Evolutionary conservation across 2,329 filamentous ascomycete genomes (phyloP), one percentile per base, ranked within the genome.

Genomic region (Nectriaceae sp.): DNA sequence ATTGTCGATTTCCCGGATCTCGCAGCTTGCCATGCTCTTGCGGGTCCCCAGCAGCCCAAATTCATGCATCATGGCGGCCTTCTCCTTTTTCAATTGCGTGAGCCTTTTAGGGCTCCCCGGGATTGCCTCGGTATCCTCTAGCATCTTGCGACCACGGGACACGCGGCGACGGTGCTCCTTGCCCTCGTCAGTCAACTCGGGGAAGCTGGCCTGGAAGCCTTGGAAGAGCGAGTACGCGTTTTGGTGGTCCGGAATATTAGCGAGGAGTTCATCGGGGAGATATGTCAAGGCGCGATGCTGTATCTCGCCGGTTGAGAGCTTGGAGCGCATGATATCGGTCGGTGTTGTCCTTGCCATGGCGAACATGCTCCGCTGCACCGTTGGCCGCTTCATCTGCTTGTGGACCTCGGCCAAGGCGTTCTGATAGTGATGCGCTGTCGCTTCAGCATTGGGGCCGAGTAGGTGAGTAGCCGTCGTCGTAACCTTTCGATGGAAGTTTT

Each of bases 11-110:
- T 99, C 94, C 51, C 85, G 84, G 50, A 99, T 97, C 70, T 99
- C 94, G 54, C 90, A 89, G 63, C 90, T 94, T 59, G 92, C 93
- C 93, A 99, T 97, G 65, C 94, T 96, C 71, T 99, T 99, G 50
- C 94, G 83, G 53, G 97, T 84, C 3, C 87, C 82, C 74, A 97
- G 84, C 83, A 97, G 89, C 65, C 97, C 91, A 59, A 99, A 76
- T 57, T 90, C 83, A 68, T 95, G 91, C 73, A 88, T 86, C 73
- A 97, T 79, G 45, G 82, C 77, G 37, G 87, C 82, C 68, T 89
- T 89, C 59, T 96, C 90, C 65, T 87, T 89, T 69, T 88, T 90
- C 56, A 97, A 71, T 58, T 85, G 87, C 40, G 79, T 78, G 63
- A 96, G 75, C 21, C 85, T 80, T 29, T 89, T 83, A 16, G 87